Evolutionary conservation across 495 filamentous ascomycete genomes (phyloP), one percentile per base, ranked within the genome.

Genomic region (Penicillium steckii): DNA sequence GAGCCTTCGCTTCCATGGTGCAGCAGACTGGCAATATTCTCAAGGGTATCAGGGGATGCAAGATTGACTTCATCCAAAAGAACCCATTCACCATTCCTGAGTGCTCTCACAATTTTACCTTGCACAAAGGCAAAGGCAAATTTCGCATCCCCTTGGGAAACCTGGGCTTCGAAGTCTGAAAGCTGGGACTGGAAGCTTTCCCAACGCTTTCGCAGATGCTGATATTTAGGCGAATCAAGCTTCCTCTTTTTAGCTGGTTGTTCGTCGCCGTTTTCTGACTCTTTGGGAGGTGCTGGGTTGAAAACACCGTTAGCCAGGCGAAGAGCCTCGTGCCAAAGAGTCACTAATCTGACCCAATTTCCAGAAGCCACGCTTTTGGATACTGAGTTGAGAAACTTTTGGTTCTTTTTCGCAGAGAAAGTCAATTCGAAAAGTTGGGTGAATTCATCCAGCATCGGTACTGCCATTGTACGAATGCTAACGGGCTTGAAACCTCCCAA

Each of bases 51-150:
- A 3, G 93, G 85, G 0, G 93, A 88, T 4, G 95, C 94, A 41
- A 99, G 76, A 61, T 99, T 99, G 60, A 99, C 95, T 68, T 99
- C 95, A 66, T 99, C 95, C 13, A 96, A 75, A n/a, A 99, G 76
- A 13, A 99, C 89, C 95, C 95, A 99, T 64, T 96, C 91, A 4
- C 95, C 95, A 67, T 96, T 96, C 43, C 92, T 79, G 19, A 89
- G 83, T 4, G 95, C 95, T 69, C 89, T 89, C 27, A 97, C 87
- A 60, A 99, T 88, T 57, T 89, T 95, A 49, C 95, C 91, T 68
- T 99, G 93, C 2, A 97, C 84, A 60, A 99, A 99, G 15, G 88
- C 85, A 65, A 99, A 97, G 0, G 92, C 91, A 67, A 97, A 96
- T 43, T 86, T 86, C 26, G 88, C 85, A 24, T 85, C 82, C 2